Base-by-base conservation (phyloP, 805 yeast species). In the Jamesozyma spencerorum region DNA sequence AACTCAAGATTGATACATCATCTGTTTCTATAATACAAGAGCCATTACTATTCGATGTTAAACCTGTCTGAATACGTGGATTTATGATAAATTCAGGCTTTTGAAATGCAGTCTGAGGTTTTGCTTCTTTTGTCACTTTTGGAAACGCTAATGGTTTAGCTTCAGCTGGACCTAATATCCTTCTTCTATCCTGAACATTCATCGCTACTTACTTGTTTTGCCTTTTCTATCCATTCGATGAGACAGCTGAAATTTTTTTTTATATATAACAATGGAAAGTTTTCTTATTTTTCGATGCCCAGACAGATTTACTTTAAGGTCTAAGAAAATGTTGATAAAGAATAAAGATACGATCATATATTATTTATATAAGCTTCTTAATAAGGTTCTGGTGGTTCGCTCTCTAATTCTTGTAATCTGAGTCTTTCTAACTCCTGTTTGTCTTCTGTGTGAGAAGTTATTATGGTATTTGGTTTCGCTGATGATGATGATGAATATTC, bases 151-250 rank as follows among this genome's bases (percentile, higher is more conserved):
- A 56, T 2, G 77, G 75, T 38, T 66, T 70, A 1, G 84, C 84
- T 48, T 75, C 79, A 0, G 72, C 55, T 0, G 97, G 97, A 0
- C 95, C 96, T 26, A 83, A 54, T n/a, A 87, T 69, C 58, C 96
- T 72, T 70, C 95, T 76, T 69, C 95, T 75, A 57, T 90, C 97
- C 33, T 56, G 59, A 6, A 54, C 55, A 38, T 51, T 53, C 64
- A 59, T 58, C 24, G 1, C 34, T 2, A 24, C 2, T 18, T n/a
- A n/a, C n/a, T n/a, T n/a, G n/a, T n/a, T n/a, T n/a, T 31, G 17
- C 20, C 14, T n/a, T 30, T 10, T 12, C 10, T 19, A 19, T 33
- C 14, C 20, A 13, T 14, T 33, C 8, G 14, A 7, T 18, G 3
- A 17, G 5, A 2, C 6, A 10, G 13, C 8, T 31, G 3, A 10